phyloP scores from a whole-genome alignment of 2,329 filamentous ascomycete genomes.

The Phialophora chinensis region DNA sequence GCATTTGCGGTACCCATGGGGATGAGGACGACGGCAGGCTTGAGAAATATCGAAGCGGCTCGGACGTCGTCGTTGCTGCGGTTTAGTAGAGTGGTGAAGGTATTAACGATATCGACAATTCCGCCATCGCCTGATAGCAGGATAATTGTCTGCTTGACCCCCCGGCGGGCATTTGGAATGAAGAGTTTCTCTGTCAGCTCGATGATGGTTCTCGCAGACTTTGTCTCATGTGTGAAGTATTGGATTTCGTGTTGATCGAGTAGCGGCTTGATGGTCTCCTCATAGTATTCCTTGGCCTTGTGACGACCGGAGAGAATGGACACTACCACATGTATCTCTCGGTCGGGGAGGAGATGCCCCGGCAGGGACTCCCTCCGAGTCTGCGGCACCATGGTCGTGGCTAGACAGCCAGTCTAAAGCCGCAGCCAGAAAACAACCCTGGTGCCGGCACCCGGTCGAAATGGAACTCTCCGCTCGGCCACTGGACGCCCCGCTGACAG shows the following conservation, averaged over 20 bases:
- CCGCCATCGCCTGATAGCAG: slow-evolving; percentile 89
- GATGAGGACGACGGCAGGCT: slow-evolving; percentile 63
- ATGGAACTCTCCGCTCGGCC: neutral
- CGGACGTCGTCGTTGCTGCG: slow-evolving; percentile 37
- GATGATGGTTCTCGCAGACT: slow-evolving; percentile 66
- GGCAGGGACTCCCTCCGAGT: neutral
- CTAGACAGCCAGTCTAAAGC: neutral
- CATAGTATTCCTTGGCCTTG: slow-evolving; percentile 62
- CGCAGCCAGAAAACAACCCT: neutral
- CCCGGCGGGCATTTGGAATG: slow-evolving; percentile 56
- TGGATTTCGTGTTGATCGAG: slow-evolving; percentile 56
- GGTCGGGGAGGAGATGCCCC: slow-evolving; percentile 34
- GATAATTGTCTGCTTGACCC: slow-evolving; percentile 66
- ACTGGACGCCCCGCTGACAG: neutral
- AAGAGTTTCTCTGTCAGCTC: slow-evolving; percentile 63
- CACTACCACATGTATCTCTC: slow-evolving; percentile 64
- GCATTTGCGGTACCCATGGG: slow-evolving; percentile 60
- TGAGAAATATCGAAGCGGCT: slow-evolving; percentile 45
- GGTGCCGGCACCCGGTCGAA: neutral
- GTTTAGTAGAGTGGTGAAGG: slow-evolving; percentile 49
- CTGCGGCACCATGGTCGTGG: slow-evolving; percentile 3
- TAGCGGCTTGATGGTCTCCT: slow-evolving; percentile 62
- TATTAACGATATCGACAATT: slow-evolving; percentile 80
- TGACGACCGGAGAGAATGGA: slow-evolving; percentile 71
- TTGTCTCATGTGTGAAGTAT: slow-evolving; percentile 67